Evolutionary conservation across 768 basidiomycete species (phyloP).

Genomic region (Suillus decipiens): DNA sequence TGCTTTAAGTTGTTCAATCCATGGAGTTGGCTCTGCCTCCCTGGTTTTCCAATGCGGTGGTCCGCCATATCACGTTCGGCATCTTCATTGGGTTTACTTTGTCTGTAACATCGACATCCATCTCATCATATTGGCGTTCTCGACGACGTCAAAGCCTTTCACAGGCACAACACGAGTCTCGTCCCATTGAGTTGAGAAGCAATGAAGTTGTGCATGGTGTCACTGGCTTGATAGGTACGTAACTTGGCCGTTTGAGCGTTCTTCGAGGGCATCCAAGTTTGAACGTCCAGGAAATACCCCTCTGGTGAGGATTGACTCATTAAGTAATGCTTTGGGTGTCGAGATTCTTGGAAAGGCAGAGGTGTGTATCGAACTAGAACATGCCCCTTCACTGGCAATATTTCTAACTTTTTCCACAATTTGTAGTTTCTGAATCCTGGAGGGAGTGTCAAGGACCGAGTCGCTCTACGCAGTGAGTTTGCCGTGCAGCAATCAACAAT

Average conservation of each 20-base stretch:
- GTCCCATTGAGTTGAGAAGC: conserved; percentile 71
- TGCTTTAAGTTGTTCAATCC: not conserved
- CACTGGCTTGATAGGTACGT: conserved; percentile 79
- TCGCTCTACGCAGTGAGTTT: conserved; percentile 82
- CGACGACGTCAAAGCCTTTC: conserved; percentile 47
- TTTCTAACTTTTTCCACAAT: not conserved
- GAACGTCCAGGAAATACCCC: conserved; percentile 85
- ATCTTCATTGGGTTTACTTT: conserved; percentile 76
- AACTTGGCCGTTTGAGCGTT: not conserved
- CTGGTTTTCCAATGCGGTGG: conserved; percentile 23
- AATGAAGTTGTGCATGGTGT: conserved; percentile 83
- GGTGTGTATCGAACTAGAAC: conserved; percentile 40
- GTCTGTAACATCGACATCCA: conserved; percentile 68
- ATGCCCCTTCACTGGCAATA: not conserved
- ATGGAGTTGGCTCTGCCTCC: conserved; percentile 27
- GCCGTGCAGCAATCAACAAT: not conserved
- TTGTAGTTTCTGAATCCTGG: conserved; percentile 92
- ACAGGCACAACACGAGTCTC: conserved; percentile 35
- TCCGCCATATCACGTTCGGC: conserved; percentile 46
- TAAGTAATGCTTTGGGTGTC: conserved; percentile 89
- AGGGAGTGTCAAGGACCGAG: conserved; percentile 96
- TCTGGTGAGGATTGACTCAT: conserved; percentile 83
- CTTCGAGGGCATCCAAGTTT: not conserved
- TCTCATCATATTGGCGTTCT: conserved; percentile 53
- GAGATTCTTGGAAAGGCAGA: conserved; percentile 97